Base-by-base conservation (phyloP, 805 yeast genomes). In the Candida sithepensis region DNA sequence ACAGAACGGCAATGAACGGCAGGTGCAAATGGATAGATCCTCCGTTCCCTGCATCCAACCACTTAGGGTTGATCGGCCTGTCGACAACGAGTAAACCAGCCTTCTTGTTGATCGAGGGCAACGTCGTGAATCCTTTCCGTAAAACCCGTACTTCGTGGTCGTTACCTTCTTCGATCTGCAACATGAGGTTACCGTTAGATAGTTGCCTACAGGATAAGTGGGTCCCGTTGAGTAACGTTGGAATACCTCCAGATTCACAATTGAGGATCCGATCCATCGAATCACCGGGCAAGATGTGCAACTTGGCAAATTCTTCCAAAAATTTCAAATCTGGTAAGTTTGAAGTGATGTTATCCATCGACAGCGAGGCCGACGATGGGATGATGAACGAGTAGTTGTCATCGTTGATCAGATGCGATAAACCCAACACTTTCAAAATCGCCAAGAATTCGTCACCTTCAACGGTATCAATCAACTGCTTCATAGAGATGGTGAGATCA, bases 221-320 rank as follows among this genome's bases (percentile, higher is more conserved):
- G 1, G 80, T 74, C 20, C 64, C 65, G 8, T 74, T 72, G 20
- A 73, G 55, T 9, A 77, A 54, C 0, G 84, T 77, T 19, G 67
- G 67, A 14, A 78, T 71, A 21, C 58, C n/a, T n/a, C n/a, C 53
- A 14, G 60, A 60, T 3, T 76, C 68, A 59, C 94, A 86, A 5
- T 67, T 55, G 13, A 79, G 58, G 8, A 86, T 51, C 20, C 62
- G 66, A 0, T 63, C 60, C 2, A 82, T 62, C 10, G 85, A 77
- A 20, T 75, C 70, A 19, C 77, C 76, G 2, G 87, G 86, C 2
- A 91, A 70, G 23, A 88, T 69, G 61, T 91, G 98, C 43, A 88
- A 67, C 43, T 74, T 75, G 34, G 88, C 67, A 48, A 90, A 77
- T 13, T 78, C 74, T 38, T 71, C 71, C 28, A 88, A 63, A 24